Evolutionary conservation across 2,329 filamentous ascomycete species (phyloP).

Genomic region (Cladophialophora yegresii): DNA sequence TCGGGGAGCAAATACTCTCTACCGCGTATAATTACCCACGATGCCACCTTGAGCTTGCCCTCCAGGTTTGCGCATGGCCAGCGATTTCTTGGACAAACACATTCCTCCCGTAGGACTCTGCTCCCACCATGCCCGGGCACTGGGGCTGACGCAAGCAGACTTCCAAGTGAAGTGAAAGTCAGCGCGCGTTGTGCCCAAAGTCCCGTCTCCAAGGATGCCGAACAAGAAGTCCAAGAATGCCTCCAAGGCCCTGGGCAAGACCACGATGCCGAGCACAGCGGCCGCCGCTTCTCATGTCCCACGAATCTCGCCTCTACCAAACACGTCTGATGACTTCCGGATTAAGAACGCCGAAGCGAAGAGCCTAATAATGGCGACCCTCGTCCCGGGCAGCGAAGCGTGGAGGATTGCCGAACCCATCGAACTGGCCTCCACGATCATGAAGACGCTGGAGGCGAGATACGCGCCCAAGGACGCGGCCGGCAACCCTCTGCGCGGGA

Average conservation of each 20-base stretch:
- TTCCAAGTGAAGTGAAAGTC: neutral
- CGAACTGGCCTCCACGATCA: constrained; percentile 31
- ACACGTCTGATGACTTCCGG: constrained; percentile 19
- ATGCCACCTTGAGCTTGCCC: neutral
- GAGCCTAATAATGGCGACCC: constrained; percentile 34
- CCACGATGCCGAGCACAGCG: neutral
- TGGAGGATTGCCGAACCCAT: constrained; percentile 33
- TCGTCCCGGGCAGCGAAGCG: constrained; percentile 31
- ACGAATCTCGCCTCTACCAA: neutral
- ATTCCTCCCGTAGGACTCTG: neutral
- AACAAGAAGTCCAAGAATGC: constrained; percentile 30
- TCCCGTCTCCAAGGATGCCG: constrained; percentile 14
- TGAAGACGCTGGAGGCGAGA: constrained; percentile 30
- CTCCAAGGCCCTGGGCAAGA: constrained; percentile 23
- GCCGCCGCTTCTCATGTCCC: neutral
- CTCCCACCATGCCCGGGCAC: constrained; percentile 15
- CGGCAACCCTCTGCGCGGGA: constrained; percentile 3
- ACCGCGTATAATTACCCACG: neutral
- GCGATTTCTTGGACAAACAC: neutral
- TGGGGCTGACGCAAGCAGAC: constrained; percentile 10
- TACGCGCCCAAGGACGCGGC: constrained; percentile 26
- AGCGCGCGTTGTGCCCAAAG: neutral
- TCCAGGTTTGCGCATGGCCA: neutral
- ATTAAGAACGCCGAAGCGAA: constrained; percentile 30
- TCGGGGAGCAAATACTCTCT: neutral